These are phyloP conservation scores for Penium margaritaceum DNA, from an alignment of 139 green algal genomes.

Conservation along the genomic window DNA sequence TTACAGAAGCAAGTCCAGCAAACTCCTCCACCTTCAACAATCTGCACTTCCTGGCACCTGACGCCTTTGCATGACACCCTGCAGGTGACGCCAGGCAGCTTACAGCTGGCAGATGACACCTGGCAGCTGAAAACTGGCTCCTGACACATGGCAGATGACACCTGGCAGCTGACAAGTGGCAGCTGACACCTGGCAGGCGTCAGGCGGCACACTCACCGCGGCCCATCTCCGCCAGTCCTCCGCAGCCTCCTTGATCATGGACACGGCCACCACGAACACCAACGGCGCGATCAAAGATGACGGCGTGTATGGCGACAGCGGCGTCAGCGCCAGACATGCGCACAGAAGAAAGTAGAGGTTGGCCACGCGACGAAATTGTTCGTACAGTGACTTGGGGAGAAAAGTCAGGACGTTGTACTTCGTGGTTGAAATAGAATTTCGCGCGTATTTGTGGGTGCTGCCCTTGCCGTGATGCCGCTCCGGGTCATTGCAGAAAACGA, in stretches of 20 bases:
- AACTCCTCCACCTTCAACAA: too few relatives aligned
- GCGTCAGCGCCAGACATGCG: slow-evolving; percentile 31
- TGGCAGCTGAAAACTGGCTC: too few relatives aligned
- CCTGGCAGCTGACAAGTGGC: too few relatives aligned
- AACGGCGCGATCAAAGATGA: slow-evolving; percentile 26
- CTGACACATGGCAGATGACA: too few relatives aligned
- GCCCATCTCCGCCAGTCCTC: slow-evolving; percentile 53
- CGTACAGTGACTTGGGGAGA: slow-evolving; percentile 65
- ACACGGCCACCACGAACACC: slow-evolving; percentile 52
- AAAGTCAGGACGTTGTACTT: slow-evolving; percentile 78
- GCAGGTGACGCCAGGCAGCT: too few relatives aligned
- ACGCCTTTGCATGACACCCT: too few relatives aligned
- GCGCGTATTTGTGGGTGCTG: not conserved
- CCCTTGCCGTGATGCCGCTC: not conserved
- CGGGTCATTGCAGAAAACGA: slow-evolving; percentile 38
- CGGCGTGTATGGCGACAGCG: slow-evolving; percentile 26
- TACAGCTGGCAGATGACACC: too few relatives aligned
- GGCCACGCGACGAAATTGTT: slow-evolving; percentile 69
- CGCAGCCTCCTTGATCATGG: slow-evolving; percentile 72
- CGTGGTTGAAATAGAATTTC: slow-evolving; percentile 61
- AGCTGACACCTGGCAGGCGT: too few relatives aligned
- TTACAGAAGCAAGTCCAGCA: too few relatives aligned
- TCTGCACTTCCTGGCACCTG: too few relatives aligned
- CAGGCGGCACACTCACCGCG: slow-evolving; percentile 9
- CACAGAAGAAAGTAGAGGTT: slow-evolving; percentile 75